phyloP scores from a whole-genome alignment of 192 early-diverging fungal species.

The Gigaspora rosea region DNA sequence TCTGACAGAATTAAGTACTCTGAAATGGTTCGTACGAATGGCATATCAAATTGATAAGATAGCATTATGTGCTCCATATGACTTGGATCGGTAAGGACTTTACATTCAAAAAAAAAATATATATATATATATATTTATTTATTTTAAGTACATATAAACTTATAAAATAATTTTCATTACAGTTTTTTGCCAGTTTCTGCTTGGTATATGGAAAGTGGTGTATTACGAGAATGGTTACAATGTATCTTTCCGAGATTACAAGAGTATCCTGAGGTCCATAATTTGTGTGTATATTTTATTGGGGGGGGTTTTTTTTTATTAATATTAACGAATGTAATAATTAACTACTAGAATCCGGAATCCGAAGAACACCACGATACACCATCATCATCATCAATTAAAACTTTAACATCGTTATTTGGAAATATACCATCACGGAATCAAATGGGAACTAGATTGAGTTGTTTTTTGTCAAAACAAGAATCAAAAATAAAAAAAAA shows the following conservation, averaged over 20 bases:
- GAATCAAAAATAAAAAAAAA: neutral
- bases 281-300: neutral
- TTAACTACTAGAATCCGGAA: neutral
- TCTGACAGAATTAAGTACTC: neutral
- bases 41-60: neutral
- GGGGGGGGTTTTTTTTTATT: neutral
- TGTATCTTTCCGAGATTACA: slow-evolving; percentile 15
- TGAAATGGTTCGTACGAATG: neutral
- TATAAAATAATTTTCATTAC: neutral
- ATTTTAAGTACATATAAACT: too few relatives aligned
- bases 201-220: slow-evolving; percentile 16
- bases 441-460: neutral
- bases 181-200: slow-evolving; percentile 4
- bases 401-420: neutral
- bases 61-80: slow-evolving; percentile 15
- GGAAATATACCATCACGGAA: neutral
- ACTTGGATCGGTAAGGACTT: neutral
- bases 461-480: neutral
- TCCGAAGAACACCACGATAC: neutral
- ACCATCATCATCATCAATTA: neutral
- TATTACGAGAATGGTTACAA: neutral
- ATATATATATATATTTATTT: too few relatives aligned
- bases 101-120: neutral
- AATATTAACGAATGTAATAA: neutral
- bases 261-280: neutral